phyloP scores from a whole-genome alignment of 2,329 filamentous ascomycete genomes.

The Cercospora citrullina region DNA sequence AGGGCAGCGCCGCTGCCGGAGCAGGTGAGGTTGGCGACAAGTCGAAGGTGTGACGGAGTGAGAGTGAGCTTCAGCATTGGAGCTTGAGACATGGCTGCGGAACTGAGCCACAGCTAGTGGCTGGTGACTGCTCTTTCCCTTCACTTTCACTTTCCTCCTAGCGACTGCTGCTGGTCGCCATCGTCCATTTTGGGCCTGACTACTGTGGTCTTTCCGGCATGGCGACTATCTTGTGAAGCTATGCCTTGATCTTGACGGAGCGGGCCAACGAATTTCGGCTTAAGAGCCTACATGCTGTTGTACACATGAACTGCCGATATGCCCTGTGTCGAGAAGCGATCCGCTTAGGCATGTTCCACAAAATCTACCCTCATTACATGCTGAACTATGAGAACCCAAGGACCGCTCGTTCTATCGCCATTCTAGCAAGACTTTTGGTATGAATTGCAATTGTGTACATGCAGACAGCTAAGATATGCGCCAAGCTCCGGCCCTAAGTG shows the following conservation, averaged over 20 bases:
- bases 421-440: background rate
- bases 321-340: background rate
- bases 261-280: background rate
- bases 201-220: background rate
- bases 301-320: background rate
- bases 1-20: background rate
- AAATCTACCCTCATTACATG: background rate
- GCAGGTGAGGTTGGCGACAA: conserved; percentile 1
- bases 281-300: too few species aligned
- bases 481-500: background rate
- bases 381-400: background rate
- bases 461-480: background rate
- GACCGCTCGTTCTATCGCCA: background rate
- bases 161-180: background rate
- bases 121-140: background rate
- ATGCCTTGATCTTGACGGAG: background rate
- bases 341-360: background rate
- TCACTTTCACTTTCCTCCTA: background rate
- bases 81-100: background rate
- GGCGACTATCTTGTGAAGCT: background rate
- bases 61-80: background rate
- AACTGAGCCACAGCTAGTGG: background rate
- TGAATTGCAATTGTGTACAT: background rate
- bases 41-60: background rate
- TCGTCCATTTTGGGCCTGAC: background rate